Percentiles rank a stretch among this genome's conserved stretches.
These are phyloP conservation scores for Phyllosticta capitalensis DNA, from an alignment of 2,329 filamentous ascomycete species.

Conservation along the genomic window DNA sequence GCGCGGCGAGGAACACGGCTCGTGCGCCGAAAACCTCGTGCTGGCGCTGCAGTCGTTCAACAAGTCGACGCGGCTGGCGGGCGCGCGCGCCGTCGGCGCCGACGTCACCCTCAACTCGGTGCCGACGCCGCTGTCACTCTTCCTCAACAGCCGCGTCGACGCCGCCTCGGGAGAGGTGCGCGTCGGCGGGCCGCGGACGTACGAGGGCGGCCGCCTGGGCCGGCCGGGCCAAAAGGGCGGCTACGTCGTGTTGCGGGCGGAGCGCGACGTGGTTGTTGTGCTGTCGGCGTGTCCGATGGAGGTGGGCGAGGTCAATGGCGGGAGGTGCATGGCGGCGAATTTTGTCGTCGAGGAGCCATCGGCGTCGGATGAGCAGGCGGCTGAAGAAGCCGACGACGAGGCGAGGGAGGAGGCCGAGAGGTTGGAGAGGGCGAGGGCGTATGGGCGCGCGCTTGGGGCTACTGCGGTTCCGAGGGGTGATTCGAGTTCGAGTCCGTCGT, in stretches of 20 bases:
- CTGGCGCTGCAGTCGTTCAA: slow-evolving; percentile 40
- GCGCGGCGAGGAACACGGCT: slow-evolving; percentile 37
- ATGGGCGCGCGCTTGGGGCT: background rate
- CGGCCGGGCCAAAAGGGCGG: slow-evolving; percentile 22
- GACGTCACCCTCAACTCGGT: slow-evolving; percentile 40
- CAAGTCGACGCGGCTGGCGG: slow-evolving; percentile 36
- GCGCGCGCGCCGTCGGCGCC: slow-evolving; percentile 36
- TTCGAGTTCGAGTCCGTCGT: too few relatives aligned
- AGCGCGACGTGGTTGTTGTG: slow-evolving; percentile 28
- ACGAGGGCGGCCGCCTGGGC: background rate
- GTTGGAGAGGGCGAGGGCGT: slow-evolving; percentile 5
- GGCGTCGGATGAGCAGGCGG: slow-evolving; percentile 13
- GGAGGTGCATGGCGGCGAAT: slow-evolving; percentile 29
- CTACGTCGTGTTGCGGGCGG: slow-evolving; percentile 25
- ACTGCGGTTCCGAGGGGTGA: slow-evolving; percentile 8
- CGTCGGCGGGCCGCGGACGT: slow-evolving; percentile 21
- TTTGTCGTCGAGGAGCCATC: slow-evolving; percentile 28
- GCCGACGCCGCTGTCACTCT: slow-evolving; percentile 38
- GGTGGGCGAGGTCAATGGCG: slow-evolving; percentile 26
- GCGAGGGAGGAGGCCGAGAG: slow-evolving; percentile 1
- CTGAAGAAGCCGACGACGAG: slow-evolving; percentile 14
- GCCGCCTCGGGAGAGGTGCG: slow-evolving; percentile 13
- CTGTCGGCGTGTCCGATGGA: slow-evolving; percentile 32
- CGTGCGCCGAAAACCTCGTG: slow-evolving; percentile 40
- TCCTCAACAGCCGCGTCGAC: slow-evolving; percentile 24